Evolutionary conservation across 768 basidiomycete genomes (phyloP), one percentile per base, ranked within the genome.

Genomic region (Boletus bicolor): DNA sequence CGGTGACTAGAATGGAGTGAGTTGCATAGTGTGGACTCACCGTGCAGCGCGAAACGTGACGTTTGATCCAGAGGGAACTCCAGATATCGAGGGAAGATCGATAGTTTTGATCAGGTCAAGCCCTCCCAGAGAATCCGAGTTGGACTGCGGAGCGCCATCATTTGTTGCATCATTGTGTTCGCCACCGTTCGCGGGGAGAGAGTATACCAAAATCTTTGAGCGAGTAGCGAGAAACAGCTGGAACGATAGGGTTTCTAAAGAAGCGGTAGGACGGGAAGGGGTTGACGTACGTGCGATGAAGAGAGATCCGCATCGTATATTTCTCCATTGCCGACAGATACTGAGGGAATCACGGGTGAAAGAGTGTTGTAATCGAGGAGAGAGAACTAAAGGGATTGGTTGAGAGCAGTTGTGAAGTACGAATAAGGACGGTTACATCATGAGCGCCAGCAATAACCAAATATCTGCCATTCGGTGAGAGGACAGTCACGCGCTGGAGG

Each of bases 231-330:
- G 67, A 42, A 89, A 77, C 24, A 92, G 69, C 90, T 92, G 55
- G 35, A 28, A 41, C 24, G 28, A 54, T 28, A 17, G 10, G 3
- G 24, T 35, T 54, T 41, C 51, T 17, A 46, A 53, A 45, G 37
- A 39, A 34, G 38, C 7, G 14, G 15, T 15, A n/a, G 17, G 24
- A 28, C 7, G 19, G 38, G 34, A 56, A 43, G 15, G 44, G 19
- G 50, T 43, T 30, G 17, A 70, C 77, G 55, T 65, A 91, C 91
- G 21, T 78, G 82, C 11, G 79, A 77, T 5, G 77, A 72, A 28
- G 87, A 87, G 76, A 97, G 90, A 7, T 91, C 80, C 17, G 83
- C 84, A 64, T 96, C 94, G 56, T 92, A 96, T 44, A 98, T 84
- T 70, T 97, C 93, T 44, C 85, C 86, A 12, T 82, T 81, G 15